phyloP scores from a whole-genome alignment of 805 yeast species.

The Dipodascus geniculatus region DNA sequence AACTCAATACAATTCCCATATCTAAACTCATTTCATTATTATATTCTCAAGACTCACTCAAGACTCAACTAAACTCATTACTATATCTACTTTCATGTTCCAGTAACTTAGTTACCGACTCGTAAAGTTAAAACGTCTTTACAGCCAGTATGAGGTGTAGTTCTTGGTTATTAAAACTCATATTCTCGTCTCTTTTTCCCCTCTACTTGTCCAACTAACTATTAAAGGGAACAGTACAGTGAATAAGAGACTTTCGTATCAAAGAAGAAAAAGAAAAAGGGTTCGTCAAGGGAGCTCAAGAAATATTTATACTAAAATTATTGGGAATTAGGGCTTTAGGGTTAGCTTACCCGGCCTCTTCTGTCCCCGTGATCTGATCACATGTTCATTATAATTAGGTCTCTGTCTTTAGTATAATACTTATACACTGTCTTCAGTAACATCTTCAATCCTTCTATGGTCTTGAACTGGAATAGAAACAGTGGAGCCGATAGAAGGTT shows the following conservation, averaged over 20 bases:
- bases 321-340: background rate
- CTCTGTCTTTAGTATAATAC: too few relatives aligned
- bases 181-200: conserved; percentile 1
- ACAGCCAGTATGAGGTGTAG: conserved; percentile 1
- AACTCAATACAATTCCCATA: too few relatives aligned
- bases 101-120: conserved; percentile 1
- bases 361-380: too few relatives aligned
- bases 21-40: too few relatives aligned
- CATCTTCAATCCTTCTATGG: background rate
- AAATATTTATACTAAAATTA: background rate
- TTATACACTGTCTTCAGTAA: background rate
- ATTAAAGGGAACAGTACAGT: conserved; percentile 1
- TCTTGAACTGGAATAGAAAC: too few relatives aligned
- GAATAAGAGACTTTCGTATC: conserved; percentile 2
- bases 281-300: background rate
- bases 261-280: background rate
- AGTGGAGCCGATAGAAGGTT: too few relatives aligned
- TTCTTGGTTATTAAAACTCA: background rate
- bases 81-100: background rate
- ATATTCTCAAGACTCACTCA: too few relatives aligned
- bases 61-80: background rate
- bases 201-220: background rate
- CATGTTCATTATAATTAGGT: too few relatives aligned
- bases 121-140: background rate
- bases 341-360: background rate